Conservation (phyloP, 305 asterid species). For the Fraxinus latifolia region DNA sequence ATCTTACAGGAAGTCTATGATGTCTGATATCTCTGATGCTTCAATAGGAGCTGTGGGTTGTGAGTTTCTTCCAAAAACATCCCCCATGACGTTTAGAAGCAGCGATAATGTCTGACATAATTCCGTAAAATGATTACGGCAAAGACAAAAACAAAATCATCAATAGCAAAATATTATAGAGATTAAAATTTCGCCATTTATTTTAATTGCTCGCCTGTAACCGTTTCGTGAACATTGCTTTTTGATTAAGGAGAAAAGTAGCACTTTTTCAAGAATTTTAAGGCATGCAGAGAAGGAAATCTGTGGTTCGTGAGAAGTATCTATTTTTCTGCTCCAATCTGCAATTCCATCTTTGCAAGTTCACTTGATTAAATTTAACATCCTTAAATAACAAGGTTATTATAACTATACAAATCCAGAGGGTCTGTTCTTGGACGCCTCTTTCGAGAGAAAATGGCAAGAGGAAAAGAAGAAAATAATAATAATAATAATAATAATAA, state of each 20-base stretch:
- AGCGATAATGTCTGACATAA: constrained; percentile 56
- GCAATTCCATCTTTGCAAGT: background rate
- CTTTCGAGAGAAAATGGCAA: background rate
- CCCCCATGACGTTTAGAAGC: constrained; percentile 68
- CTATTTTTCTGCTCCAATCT: background rate
- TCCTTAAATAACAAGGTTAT: background rate
- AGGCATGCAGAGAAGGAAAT: background rate
- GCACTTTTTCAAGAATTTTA: background rate
- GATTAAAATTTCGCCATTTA: background rate
- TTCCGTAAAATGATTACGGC: constrained; percentile 12
- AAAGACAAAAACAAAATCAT: background rate
- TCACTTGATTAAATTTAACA: background rate
- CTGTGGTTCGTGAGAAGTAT: background rate
- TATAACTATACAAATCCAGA: background rate
- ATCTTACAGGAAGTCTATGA: constrained; percentile 86
- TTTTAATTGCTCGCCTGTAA: background rate
- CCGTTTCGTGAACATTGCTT: background rate
- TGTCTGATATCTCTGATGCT: constrained; percentile 82
- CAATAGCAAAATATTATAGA: background rate
- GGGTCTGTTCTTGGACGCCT: background rate
- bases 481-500: too few relatives aligned
- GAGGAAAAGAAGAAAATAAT: background rate
- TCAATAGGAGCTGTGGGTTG: constrained; percentile 64
- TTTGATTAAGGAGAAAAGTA: background rate
- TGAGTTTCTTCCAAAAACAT: constrained; percentile 83